Conservation (phyloP, 2,329 filamentous ascomycete species). For the Cordyceps militaris region DNA sequence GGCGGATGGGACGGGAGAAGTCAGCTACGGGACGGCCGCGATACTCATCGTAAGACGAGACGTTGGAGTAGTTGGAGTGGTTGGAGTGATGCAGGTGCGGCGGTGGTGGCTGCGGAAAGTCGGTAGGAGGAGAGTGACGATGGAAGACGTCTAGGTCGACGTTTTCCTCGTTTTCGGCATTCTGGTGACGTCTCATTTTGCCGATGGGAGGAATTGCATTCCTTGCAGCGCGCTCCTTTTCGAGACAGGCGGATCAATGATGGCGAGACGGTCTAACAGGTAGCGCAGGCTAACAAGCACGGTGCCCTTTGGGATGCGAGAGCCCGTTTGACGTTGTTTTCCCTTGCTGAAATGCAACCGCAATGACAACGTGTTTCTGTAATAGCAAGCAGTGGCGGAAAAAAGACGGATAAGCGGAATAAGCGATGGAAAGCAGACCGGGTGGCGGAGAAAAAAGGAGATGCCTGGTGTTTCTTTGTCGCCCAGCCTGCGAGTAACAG, state of each 20-base stretch:
- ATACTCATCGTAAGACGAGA: slow-evolving; percentile 23
- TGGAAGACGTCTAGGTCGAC: slow-evolving; percentile 15
- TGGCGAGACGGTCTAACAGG: not conserved
- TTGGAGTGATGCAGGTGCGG: slow-evolving; percentile 22
- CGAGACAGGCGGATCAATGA: slow-evolving; percentile 9
- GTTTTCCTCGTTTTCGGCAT: slow-evolving; percentile 11
- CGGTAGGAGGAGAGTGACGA: slow-evolving; percentile 8
- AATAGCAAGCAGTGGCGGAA: not conserved
- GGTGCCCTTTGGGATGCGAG: not conserved
- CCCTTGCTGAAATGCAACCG: not conserved
- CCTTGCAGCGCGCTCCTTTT: not conserved
- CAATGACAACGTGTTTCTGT: not conserved
- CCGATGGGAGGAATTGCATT: slow-evolving; percentile 7
- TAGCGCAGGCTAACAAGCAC: slow-evolving; percentile 6
- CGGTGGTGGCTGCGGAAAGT: not conserved
- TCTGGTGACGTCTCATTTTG: slow-evolving; percentile 13
- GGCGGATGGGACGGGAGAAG: slow-evolving; percentile 16
- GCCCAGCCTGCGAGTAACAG: not conserved
- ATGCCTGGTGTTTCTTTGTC: not conserved
- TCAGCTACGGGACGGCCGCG: slow-evolving; percentile 23
- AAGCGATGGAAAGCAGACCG: slow-evolving; percentile 1
- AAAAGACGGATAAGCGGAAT: not conserved
- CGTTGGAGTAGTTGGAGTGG: slow-evolving; percentile 20
- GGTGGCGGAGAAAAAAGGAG: not conserved
- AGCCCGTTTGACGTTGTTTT: not conserved